These are phyloP conservation scores for Populus alba DNA, from an alignment of 345 rosid genomes.

Conservation along the genomic window DNA sequence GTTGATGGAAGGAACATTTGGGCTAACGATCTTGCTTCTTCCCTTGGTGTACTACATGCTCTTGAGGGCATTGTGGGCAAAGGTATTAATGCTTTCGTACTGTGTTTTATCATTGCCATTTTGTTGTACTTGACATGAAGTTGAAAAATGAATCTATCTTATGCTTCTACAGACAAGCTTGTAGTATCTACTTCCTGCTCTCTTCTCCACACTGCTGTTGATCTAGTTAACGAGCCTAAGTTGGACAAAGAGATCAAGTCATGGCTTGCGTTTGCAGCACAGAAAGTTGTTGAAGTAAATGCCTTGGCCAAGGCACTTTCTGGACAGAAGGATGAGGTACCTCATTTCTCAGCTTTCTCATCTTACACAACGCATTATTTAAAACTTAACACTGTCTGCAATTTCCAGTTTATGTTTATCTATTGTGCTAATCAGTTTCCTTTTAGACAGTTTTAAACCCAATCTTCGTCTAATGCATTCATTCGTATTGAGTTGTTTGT, in stretches of 20 bases:
- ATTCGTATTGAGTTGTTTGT: neutral
- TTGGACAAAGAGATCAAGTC: conserved; percentile 87
- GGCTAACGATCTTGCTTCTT: conserved; percentile 92
- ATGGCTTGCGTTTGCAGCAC: conserved; percentile 98
- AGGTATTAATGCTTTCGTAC: conserved; percentile 41
- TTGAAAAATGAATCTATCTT: neutral
- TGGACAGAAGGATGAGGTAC: conserved; percentile 79
- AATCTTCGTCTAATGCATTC: neutral
- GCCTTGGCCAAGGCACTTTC: conserved; percentile 86
- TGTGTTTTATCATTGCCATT: neutral
- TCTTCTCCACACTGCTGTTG: conserved; percentile 95
- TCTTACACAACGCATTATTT: neutral
- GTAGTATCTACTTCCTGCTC: conserved; percentile 98
- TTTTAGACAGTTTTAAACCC: neutral
- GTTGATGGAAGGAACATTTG: conserved; percentile 98
- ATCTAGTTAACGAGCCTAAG: conserved; percentile 78
- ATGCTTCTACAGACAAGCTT: conserved; percentile 63
- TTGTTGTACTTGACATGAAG: neutral
- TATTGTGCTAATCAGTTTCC: neutral
- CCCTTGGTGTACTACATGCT: conserved; percentile 47
- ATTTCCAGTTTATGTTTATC: neutral
- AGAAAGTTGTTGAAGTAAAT: conserved; percentile 90
- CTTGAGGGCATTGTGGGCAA: conserved; percentile 85
- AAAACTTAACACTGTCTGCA: neutral
- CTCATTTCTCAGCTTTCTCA: neutral